Base-by-base conservation (phyloP, 2,329 filamentous ascomycete species). In the Emergomyces orientalis region DNA sequence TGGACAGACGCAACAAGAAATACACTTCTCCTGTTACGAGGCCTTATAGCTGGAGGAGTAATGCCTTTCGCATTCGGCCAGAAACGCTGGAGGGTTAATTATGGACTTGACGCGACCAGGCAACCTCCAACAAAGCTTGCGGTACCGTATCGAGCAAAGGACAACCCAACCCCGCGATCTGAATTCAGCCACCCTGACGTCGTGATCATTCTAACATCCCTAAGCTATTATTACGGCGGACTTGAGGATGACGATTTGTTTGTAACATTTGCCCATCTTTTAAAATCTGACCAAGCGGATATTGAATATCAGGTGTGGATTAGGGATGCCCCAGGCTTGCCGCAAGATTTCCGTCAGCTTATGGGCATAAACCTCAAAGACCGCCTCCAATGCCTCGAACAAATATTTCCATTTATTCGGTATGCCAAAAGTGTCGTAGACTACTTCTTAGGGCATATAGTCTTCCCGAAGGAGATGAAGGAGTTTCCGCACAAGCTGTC, bases 71-170 rank as follows among this genome's bases (percentile, higher is more conserved):
- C 75, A 0, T 73, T 89, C 0, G 71, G 74, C 0, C 72, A 81
- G 17, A 89, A 88, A 67, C 75, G 86, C 1, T 90, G 84, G 83
- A 74, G 82, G 2, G 86, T 90, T 0, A 81, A 88, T 61, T 90
- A 86, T 63, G 86, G 87, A 0, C 74, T 83, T 0, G 80, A 85
- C 67, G 64, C 67, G 0, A 68, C 64, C 0, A 71, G 83, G 2
- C 65, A 66, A 0, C 80, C 78, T 0, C 87, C 84, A 80, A 77
- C 81, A 0, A 74, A 70, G 55, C 76, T 88, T 0, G 81, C 82
- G 0, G 83, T 88, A 0, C 86, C 85, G 0, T 88, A 81, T 65
- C 76, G 77, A 9, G 84, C 84, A 0, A 88, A 88, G 62, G 85
- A 85, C 59, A 79, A 67, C 2, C 85, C 84, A 0, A 76, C 81